Evolutionary conservation across 495 filamentous ascomycete genomes (phyloP).

Genomic region (Baudoinia panamericana): DNA sequence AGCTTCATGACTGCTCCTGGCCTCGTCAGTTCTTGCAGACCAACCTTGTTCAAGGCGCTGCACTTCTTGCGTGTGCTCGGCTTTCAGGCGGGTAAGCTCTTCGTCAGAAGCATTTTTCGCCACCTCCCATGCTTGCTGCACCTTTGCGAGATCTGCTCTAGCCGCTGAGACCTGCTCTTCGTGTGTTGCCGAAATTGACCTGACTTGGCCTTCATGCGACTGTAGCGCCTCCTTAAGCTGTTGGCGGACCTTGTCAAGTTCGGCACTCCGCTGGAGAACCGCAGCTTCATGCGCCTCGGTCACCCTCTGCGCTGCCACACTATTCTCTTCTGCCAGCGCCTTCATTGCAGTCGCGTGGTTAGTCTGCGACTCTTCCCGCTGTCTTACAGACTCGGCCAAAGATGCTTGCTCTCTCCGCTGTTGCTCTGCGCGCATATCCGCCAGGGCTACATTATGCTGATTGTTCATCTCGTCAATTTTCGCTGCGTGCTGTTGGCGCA

Average conservation of each 20-base stretch:
- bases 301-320: background rate
- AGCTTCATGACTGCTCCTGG: conserved; percentile 9
- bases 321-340: background rate
- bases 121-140: background rate
- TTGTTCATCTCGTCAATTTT: no score
- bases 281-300: background rate
- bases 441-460: no score
- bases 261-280: background rate
- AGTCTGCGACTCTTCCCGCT: background rate
- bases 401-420: background rate
- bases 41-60: conserved; percentile 8
- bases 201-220: no score
- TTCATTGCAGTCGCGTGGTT: background rate
- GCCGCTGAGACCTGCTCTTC: background rate
- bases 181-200: no score
- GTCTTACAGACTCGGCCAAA: background rate
- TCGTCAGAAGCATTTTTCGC: background rate
- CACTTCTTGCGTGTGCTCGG: background rate
- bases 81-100: background rate
- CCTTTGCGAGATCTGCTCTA: background rate
- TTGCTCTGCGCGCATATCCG: background rate
- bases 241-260: no score
- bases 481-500: no score
- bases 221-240: no score
- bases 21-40: conserved; percentile 11